A percentile compares a stretch with the other conserved stretches of the same genome.
These are phyloP conservation scores for Picochlorum costavermella DNA, from an alignment of 139 green algal species.

Conservation along the genomic window DNA sequence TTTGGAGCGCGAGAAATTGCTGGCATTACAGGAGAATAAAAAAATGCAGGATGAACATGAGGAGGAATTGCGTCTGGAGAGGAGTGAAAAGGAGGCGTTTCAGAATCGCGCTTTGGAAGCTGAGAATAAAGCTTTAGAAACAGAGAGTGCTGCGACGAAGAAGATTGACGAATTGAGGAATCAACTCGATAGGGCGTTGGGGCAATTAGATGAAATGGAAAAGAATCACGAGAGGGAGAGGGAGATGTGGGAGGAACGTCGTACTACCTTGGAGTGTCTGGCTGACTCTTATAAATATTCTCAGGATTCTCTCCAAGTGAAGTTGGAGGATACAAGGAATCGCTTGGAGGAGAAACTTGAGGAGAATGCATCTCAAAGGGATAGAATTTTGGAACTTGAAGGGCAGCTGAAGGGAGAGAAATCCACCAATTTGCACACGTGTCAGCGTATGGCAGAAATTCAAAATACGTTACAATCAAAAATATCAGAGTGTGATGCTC, in stretches of 20 bases:
- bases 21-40: conserved; percentile 2
- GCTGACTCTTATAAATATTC: no score
- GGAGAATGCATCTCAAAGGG: no score
- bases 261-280: no score
- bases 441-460: not conserved
- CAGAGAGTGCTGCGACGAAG: not conserved
- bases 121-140: not conserved
- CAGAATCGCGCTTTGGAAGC: not conserved
- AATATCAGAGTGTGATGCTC: not conserved
- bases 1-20: conserved; percentile 4
- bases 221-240: not conserved
- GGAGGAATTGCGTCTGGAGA: conserved; percentile 4
- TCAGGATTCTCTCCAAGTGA: no score
- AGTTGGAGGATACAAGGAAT: no score
- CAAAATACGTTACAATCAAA: not conserved
- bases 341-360: no score
- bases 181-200: conserved; percentile 1
- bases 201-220: not conserved
- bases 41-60: conserved; percentile 12
- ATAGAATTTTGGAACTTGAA: no score
- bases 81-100: not conserved
- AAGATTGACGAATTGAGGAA: not conserved
- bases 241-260: not conserved
- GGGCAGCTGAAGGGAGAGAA: no score
- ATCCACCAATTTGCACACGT: no score